Base-by-base conservation (phyloP, 192 early-diverging fungal species). In the Rhizoclosmatium sp. region DNA sequence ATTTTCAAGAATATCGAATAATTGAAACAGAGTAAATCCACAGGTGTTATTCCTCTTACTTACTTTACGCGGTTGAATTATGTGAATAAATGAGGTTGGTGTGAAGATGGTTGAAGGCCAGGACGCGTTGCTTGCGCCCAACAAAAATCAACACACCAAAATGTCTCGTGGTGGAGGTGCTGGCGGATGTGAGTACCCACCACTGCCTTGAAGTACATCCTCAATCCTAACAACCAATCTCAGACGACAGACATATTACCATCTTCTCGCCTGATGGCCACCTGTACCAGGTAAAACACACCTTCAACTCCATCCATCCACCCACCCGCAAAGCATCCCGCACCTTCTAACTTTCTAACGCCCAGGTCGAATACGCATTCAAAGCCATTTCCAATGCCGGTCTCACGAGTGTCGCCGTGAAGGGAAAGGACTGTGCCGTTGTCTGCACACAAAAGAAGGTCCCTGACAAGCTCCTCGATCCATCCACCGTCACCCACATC, bases 241-340 rank as follows among this genome's bases (percentile, higher is more conserved):
- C 80, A 76, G 80, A 99, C 87, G 98, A 99, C 89, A 94, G 98
- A 73, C 97, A 99, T 82, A 98, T 99, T 83, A 99, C 98, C 71
- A 94, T 99, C 83, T 99, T 99, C 82, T 99, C 98, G 41, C 97
- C 98, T 31, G 98, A 99, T 82, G 98, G 98, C 70, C 91, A 97
- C 58, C 91, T 99, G 68, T 99, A 99, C 84, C 98, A 99, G 96
- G 97, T 99, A 44, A 58, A 58, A 41, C 41, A 7, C n/a, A 19
- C 39, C 4, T 62, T 62, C 39, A 9, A 31, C 7, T 62, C 39
- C 21, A 46, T 44, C 48, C 41, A 41, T 7, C n/a, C 44, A 78
- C 41, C 80, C 21, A 16, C 19, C 14, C 65, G 45, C 10, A 19
- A 81, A 81, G 31, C 31, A 31, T 31, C 31, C 31, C 31, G 31